Conservation (phyloP, 352 stramenopile genomes). For the Globisporangium recalcitrans region DNA sequence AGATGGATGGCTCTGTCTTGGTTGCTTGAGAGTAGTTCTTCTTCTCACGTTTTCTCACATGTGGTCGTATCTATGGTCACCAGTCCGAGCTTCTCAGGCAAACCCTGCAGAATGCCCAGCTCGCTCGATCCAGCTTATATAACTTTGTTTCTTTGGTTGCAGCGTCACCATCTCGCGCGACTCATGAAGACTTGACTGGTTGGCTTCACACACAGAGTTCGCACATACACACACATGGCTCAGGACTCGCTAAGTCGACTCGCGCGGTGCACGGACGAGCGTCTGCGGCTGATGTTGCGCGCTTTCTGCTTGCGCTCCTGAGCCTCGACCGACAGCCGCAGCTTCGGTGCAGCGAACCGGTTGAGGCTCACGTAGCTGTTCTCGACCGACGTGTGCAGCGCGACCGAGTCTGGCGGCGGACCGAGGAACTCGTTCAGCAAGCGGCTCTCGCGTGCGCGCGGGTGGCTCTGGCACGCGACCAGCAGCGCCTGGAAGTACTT, state of each 20-base stretch:
- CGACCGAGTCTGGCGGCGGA: constrained; percentile 51
- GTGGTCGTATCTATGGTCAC: background rate
- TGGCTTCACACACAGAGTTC: background rate
- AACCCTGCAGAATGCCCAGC: too few relatives aligned
- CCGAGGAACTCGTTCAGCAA: constrained; percentile 70
- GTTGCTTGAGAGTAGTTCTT: background rate
- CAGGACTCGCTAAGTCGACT: background rate
- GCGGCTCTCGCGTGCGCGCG: constrained; percentile 37
- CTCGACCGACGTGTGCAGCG: constrained; percentile 47
- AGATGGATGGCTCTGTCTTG: background rate
- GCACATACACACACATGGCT: too few relatives aligned
- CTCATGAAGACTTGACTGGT: background rate
- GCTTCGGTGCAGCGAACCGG: constrained; percentile 61
- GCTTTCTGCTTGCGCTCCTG: constrained; percentile 73
- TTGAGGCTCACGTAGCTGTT: constrained; percentile 78
- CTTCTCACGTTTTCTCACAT: constrained; percentile 1
- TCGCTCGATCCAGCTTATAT: constrained; percentile 5
- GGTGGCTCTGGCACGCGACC: constrained; percentile 45
- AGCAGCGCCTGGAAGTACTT: constrained; percentile 67
- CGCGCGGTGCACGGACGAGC: constrained; percentile 27
- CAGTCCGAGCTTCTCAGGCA: background rate
- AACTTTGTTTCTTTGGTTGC: constrained; percentile 2
- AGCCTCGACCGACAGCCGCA: constrained; percentile 64
- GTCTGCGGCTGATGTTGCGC: constrained; percentile 49
- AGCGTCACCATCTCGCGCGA: background rate